Percentiles rank a stretch among this genome's conserved stretches.
phyloP scores from a whole-genome alignment of 768 basidiomycete genomes.

The Lyophyllum semitale region DNA sequence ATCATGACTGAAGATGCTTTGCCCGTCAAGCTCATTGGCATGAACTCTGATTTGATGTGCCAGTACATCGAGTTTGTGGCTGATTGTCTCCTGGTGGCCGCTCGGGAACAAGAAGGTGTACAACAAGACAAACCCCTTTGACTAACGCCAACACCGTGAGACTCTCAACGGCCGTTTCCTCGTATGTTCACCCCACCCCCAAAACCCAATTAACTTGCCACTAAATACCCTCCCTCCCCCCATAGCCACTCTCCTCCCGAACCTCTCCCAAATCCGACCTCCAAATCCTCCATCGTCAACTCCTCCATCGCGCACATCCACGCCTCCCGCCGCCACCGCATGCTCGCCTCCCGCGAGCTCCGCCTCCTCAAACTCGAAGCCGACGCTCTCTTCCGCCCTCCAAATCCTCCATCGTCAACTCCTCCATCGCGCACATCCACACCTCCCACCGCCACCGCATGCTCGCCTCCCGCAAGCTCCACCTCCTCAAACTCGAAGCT shows the following conservation, averaged over 20 bases:
- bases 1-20: conserved; percentile 64
- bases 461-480: conserved; percentile 81
- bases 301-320: conserved; percentile 90
- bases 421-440: conserved; percentile 87
- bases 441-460: conserved; percentile 57
- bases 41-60: conserved; percentile 93
- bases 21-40: conserved; percentile 85
- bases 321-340: conserved; percentile 54
- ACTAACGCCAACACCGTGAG: conserved; percentile 90
- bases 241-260: conserved; percentile 89
- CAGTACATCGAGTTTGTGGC: conserved; percentile 93
- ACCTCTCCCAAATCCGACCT: conserved; percentile 88
- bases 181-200: conserved; percentile 43
- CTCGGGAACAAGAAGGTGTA: conserved; percentile 87
- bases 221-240: conserved; percentile 53
- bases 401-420: conserved; percentile 97
- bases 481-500: conserved; percentile 75
- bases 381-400: conserved; percentile 90
- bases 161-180: conserved; percentile 92
- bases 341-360: conserved; percentile 81
- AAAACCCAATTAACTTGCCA: conserved; percentile 9
- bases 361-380: conserved; percentile 78
- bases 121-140: conserved; percentile 79
- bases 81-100: conserved; percentile 84
- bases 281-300: conserved; percentile 96